Evolutionary conservation across 345 rosid species (phyloP).

Genomic region (Aquilaria malaccensis): DNA sequence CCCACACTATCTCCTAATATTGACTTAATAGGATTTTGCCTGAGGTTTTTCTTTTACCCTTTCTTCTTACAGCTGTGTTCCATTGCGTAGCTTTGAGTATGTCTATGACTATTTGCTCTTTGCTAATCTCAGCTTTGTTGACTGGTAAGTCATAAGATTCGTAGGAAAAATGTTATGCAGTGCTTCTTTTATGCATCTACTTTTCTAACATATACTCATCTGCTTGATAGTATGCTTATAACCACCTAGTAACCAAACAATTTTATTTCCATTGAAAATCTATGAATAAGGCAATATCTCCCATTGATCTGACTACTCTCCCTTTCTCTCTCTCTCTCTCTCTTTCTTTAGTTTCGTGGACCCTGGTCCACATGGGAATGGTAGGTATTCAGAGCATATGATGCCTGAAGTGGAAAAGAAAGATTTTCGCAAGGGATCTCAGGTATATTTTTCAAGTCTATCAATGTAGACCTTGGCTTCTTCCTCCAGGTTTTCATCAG

Average conservation of each 20-base stretch:
- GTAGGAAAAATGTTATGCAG: too few relatives aligned
- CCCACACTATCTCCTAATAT: background rate
- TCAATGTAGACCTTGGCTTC: too few relatives aligned
- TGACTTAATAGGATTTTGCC: conserved; percentile 4
- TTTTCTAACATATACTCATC: too few relatives aligned
- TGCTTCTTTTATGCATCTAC: too few relatives aligned
- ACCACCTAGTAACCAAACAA: too few relatives aligned
- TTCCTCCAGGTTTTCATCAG: too few relatives aligned
- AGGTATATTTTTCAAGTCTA: conserved; percentile 29
- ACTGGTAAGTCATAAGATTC: conserved; percentile 32
- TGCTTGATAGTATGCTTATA: too few relatives aligned
- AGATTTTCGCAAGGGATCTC: conserved; percentile 61
- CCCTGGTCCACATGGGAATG: conserved; percentile 68
- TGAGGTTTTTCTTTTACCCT: conserved; percentile 8
- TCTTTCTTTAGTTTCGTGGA: conserved; percentile 39
- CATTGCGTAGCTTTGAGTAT: conserved; percentile 50
- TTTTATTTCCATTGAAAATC: too few relatives aligned
- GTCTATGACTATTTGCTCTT: conserved; percentile 50
- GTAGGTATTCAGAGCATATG: conserved; percentile 68
- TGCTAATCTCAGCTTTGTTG: conserved; percentile 58
- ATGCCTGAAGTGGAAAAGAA: conserved; percentile 55
- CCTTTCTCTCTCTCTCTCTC: conserved; percentile 2
- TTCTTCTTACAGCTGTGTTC: conserved; percentile 46
- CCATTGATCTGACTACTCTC: too few relatives aligned
- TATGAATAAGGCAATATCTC: too few relatives aligned